Percentiles rank a stretch among this genome's conserved stretches.
Conservation (phyloP, 768 basidiomycete genomes). For the Phylloporus sp. region DNA sequence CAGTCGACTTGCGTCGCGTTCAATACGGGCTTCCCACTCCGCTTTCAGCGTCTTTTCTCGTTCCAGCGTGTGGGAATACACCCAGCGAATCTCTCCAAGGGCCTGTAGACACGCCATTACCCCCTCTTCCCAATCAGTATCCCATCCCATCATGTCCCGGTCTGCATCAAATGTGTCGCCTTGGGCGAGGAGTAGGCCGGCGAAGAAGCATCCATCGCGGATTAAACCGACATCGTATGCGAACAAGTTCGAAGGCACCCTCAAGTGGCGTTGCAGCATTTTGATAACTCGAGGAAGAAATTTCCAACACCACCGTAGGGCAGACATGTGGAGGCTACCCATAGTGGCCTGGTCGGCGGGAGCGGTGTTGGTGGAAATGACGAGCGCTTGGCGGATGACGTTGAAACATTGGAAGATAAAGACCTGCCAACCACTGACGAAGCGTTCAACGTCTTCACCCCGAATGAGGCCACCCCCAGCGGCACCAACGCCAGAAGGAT, state of each 20-base stretch:
- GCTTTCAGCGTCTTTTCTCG: constrained; percentile 56
- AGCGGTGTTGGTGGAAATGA: constrained; percentile 39
- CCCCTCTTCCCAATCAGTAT: constrained; percentile 31
- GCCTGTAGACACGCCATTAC: constrained; percentile 61
- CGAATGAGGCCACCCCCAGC: constrained; percentile 35
- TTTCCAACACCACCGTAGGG: constrained; percentile 44
- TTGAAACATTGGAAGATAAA: constrained; percentile 93
- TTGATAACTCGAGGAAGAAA: constrained; percentile 49
- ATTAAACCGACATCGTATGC: constrained; percentile 83
- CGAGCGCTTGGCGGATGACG: constrained; percentile 76
- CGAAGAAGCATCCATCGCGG: constrained; percentile 88
- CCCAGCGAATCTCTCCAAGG: constrained; percentile 81
- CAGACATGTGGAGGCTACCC: constrained; percentile 45
- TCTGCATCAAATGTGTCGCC: constrained; percentile 35
- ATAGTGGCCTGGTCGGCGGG: constrained; percentile 46
- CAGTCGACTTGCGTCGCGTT: constrained; percentile 31
- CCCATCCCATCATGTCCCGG: constrained; percentile 19
- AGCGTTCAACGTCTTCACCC: constrained; percentile 56
- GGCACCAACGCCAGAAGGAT: constrained; percentile 40
- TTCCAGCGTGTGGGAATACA: constrained; percentile 70
- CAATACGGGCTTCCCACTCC: constrained; percentile 40
- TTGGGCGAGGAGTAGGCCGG: constrained; percentile 71
- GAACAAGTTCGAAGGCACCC: constrained; percentile 52
- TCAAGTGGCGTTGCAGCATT: constrained; percentile 50
- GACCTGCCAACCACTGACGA: constrained; percentile 86